Evolutionary conservation across 441 rosid genomes (phyloP), one percentile per base, ranked within the genome.

Genomic region (Populus hybrid): DNA sequence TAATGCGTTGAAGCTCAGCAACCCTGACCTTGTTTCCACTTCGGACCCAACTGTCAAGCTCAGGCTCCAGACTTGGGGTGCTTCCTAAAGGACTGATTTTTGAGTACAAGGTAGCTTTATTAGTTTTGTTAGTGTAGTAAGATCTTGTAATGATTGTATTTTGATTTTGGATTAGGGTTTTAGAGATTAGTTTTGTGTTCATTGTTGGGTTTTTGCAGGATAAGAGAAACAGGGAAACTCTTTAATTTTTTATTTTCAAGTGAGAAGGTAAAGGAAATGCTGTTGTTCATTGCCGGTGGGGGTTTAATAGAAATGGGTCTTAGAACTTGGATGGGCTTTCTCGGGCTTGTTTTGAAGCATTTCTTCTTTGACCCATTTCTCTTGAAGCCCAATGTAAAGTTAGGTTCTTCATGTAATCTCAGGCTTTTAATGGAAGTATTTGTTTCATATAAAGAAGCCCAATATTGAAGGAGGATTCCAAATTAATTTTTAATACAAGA

Each of bases 41-140:
- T 71, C 79, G 82, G 70, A 89, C 81, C 97, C 97, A 94, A 78
- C 71, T 82, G n/a, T 94, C 97, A 77, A 94, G 97, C 84, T 84
- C 91, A 19, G 95, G 91, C 28, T 80, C 85, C 34, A 92, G 81
- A 74, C 87, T 88, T 40, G 85, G 79, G 69, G 90, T 94, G 82
- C 83, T 72, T 19, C 98, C 97, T 73, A 91, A 81, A 64, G 97
- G 97, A 74, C 98, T 92, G 87, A 94, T 88, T 82, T 81, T 89
- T 70, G 90, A 87, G 84, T 91, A 90, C 69, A 94, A 81, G 9
- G 90, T 90, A 9, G 87, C 80, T 82, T 89, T 89, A 26, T 84
- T 88, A 12, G 85, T 78, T 81, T 90, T 84, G 80, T 86, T 91
- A 18, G 88, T 85, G 86, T 90, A 85, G 87, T 91, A 90, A 6